These are phyloP conservation scores for Pseudogymnoascus sp. DNA, from an alignment of 2,329 filamentous ascomycete species.

Conservation along the genomic window DNA sequence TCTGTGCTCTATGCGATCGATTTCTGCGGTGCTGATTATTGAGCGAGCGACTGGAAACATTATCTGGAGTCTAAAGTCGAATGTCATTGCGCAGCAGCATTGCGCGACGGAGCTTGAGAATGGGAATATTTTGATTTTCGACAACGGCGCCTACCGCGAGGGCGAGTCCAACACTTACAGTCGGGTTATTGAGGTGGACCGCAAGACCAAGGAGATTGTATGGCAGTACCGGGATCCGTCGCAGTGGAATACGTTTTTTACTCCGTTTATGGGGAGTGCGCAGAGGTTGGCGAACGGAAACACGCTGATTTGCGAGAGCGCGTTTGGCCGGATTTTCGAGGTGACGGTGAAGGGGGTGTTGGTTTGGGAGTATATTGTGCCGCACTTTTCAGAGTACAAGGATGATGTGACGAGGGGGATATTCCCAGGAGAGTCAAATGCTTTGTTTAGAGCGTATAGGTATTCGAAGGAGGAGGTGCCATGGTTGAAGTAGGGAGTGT, in stretches of 20 bases:
- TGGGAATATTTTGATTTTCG: constrained; percentile 39
- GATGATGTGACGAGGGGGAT: constrained; percentile 32
- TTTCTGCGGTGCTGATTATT: constrained; percentile 38
- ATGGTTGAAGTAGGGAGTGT: constrained; percentile 26
- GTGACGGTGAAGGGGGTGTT: constrained; percentile 35
- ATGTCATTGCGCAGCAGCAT: constrained; percentile 38
- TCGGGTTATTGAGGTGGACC: constrained; percentile 34
- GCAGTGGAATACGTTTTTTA: constrained; percentile 29
- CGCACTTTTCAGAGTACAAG: constrained; percentile 34
- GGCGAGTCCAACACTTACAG: constrained; percentile 35
- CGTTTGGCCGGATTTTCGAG: constrained; percentile 38
- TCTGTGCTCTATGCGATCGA: constrained; percentile 36
- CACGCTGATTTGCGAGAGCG: constrained; percentile 37
- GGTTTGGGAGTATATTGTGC: constrained; percentile 38
- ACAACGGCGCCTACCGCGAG: constrained; percentile 38
- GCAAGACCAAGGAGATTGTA: constrained; percentile 32
- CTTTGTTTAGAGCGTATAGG: constrained; percentile 38
- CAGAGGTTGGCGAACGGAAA: constrained; percentile 36
- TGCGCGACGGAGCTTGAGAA: constrained; percentile 35
- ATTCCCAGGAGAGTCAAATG: constrained; percentile 36
- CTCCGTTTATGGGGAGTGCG: constrained; percentile 40
- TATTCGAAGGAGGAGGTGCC: constrained; percentile 35
- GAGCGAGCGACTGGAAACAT: constrained; percentile 33
- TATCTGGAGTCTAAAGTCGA: constrained; percentile 35
- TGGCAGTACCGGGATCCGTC: constrained; percentile 37